A percentile compares a stretch with the other conserved stretches of the same genome.
phyloP scores from a whole-genome alignment of 208 protist species.

The Giardia muris region DNA sequence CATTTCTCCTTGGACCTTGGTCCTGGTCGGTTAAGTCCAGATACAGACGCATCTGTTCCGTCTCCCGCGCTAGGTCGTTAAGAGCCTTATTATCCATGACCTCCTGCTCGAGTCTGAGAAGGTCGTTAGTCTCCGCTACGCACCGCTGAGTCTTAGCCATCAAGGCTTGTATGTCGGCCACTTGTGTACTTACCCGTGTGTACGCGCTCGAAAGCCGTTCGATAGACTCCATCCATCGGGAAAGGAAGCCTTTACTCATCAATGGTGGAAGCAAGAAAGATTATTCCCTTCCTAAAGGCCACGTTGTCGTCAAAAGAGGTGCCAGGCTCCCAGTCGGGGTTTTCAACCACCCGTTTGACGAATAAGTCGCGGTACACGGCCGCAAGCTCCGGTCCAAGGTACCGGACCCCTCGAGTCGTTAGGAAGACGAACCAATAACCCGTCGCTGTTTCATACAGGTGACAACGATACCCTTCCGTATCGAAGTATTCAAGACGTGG shows the following conservation, averaged over 20 bases:
- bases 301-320: background rate
- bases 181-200: no score
- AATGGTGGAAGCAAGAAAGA: background rate
- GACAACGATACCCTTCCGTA: background rate
- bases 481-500: background rate
- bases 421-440: background rate
- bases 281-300: background rate
- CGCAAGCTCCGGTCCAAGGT: background rate
- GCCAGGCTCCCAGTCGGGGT: background rate
- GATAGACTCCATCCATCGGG: no score
- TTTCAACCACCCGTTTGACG: background rate
- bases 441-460: background rate
- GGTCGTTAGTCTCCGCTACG: background rate
- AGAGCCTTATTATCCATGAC: no score
- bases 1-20: no score
- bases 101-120: background rate
- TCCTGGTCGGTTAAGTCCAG: no score
- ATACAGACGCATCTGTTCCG: no score
- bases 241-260: background rate
- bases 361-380: background rate
- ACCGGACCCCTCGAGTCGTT: background rate
- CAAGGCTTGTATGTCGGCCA: background rate
- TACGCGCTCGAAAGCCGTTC: no score
- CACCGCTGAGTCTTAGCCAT: background rate
- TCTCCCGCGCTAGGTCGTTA: no score